These are phyloP conservation scores for Panus rudis DNA, from an alignment of 768 basidiomycete species.

Conservation along the genomic window DNA sequence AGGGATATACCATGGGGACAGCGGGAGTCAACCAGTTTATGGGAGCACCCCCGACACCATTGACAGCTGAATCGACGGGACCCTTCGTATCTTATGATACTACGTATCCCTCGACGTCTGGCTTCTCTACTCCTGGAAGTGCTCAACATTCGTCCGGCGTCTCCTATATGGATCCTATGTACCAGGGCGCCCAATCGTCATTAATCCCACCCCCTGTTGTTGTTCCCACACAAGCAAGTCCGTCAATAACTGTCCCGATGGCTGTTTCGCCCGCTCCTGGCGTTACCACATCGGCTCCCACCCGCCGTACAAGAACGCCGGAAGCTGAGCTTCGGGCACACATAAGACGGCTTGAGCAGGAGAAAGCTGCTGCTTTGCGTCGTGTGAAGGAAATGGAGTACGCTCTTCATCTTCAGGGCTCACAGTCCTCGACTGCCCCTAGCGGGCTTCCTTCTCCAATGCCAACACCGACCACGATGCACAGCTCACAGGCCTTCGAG, in stretches of 20 bases:
- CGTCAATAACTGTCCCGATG: constrained; percentile 22
- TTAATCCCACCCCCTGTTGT: constrained; percentile 14
- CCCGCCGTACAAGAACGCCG: constrained; percentile 18
- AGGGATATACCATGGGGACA: constrained; percentile 3
- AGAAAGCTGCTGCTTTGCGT: too few relatives aligned
- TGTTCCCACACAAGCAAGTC: constrained; percentile 15
- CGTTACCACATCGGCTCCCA: constrained; percentile 15
- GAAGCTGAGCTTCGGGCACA: constrained; percentile 51
- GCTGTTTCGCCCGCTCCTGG: constrained; percentile 21
- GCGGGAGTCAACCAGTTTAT: neutral
- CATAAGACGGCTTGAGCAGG: constrained; percentile 52
- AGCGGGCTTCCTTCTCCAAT: constrained; percentile 24
- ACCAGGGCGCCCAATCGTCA: constrained; percentile 10
- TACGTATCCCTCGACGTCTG: constrained; percentile 9
- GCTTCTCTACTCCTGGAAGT: constrained; percentile 5
- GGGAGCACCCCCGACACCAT: neutral
- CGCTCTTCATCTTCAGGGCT: constrained; percentile 11
- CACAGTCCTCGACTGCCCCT: constrained; percentile 9
- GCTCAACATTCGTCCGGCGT: constrained; percentile 7
- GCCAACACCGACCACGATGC: constrained; percentile 31
- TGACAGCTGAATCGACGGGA: neutral
- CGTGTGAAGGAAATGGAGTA: constrained; percentile 43
- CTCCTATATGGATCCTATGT: too few relatives aligned
- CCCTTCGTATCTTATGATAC: constrained; percentile 9
- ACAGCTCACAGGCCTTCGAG: constrained; percentile 41